Evolutionary conservation across 208 protist genomes (phyloP), one percentile per base, ranked within the genome.

Genomic region (Lotmaria passim): DNA sequence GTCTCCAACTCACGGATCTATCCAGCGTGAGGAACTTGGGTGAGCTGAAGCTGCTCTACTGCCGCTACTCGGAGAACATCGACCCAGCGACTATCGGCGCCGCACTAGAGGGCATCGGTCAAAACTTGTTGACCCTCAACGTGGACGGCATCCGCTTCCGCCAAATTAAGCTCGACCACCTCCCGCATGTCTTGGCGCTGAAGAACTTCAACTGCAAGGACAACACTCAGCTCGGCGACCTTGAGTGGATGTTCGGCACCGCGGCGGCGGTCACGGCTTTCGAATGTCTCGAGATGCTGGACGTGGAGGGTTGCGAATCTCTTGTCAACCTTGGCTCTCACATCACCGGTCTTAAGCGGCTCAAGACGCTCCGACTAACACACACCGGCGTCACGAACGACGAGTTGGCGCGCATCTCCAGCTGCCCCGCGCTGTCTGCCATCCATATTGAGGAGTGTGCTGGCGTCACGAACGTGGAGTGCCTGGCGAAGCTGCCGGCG

Each of bases 161-260:
- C 36, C 21, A 68, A 41, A 72, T 91, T 11, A 55, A 84, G 57
- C 57, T 85, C 43, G 28, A 59, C 17, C 30, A 63, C 23, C 53
- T 88, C 41, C 77, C 81, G 17, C 36, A 34, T 15, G 39, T 50
- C 10, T 73, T 69, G 12, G 74, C 82, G 31, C 69, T 91, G 48
- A 87, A 88, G 52, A 88, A 87, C 79, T 76, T 90, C 53, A 90
- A 87, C 69, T 60, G 83, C 51, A 87, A 87, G 59, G 85, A 91
- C 76, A 91, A 91, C 68, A 76, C 59, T 7, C 77, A 72, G 39
- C 62, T 89, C 36, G 53, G 44, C n/a, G 57, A 73, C 28, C 39
- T 89, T 46, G 41, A 59, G n/a, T 89, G 79, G 78, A 46, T 89
- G 38, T 73, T 80, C 44, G 66, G 69, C 31, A 46, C 68, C 2